Evolutionary conservation across 1,139 yeast species (phyloP).

Genomic region (Komagataea norvegica): DNA sequence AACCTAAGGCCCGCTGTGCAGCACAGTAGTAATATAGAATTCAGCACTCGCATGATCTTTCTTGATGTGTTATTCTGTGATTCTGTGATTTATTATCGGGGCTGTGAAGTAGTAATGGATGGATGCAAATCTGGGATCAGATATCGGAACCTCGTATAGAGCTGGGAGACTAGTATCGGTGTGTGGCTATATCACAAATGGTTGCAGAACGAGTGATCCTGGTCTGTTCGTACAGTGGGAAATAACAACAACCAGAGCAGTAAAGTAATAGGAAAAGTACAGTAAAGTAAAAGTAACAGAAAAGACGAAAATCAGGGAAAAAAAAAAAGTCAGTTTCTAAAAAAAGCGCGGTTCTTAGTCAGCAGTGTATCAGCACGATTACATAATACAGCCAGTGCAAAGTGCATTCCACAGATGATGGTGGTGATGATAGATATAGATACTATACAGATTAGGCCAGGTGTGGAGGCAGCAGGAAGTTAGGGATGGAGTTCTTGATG

Average conservation of each 20-base stretch:
- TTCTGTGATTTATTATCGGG: not conserved
- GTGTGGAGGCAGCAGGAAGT: slow-evolving; percentile 92
- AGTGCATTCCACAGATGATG: too few relatives aligned
- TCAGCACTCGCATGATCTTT: slow-evolving; percentile 1
- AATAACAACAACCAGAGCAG: not conserved
- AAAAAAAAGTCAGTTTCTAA: slow-evolving; percentile 3
- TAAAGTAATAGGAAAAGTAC: not conserved
- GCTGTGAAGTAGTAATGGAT: slow-evolving; percentile 1
- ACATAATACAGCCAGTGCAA: too few relatives aligned
- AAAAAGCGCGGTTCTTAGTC: too few relatives aligned
- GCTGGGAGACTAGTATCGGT: too few relatives aligned
- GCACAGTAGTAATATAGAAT: slow-evolving; percentile 1
- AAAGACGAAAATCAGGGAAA: not conserved
- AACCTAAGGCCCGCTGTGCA: not conserved
- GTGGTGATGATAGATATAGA: too few relatives aligned
- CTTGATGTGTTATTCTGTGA: slow-evolving; percentile 2
- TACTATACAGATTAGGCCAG: slow-evolving; percentile 40
- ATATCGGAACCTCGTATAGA: too few relatives aligned
- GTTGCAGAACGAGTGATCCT: too few relatives aligned
- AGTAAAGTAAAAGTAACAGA: too few relatives aligned
- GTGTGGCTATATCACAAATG: too few relatives aligned
- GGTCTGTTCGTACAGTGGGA: too few relatives aligned
- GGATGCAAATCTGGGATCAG: too few relatives aligned
- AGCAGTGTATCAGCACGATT: too few relatives aligned
- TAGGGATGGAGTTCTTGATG: slow-evolving; percentile 91